A percentile compares a stretch with the other conserved stretches of the same genome.
Evolutionary conservation across 148 eudicot species (phyloP).

Genomic region (Rhododendron ovatum): DNA sequence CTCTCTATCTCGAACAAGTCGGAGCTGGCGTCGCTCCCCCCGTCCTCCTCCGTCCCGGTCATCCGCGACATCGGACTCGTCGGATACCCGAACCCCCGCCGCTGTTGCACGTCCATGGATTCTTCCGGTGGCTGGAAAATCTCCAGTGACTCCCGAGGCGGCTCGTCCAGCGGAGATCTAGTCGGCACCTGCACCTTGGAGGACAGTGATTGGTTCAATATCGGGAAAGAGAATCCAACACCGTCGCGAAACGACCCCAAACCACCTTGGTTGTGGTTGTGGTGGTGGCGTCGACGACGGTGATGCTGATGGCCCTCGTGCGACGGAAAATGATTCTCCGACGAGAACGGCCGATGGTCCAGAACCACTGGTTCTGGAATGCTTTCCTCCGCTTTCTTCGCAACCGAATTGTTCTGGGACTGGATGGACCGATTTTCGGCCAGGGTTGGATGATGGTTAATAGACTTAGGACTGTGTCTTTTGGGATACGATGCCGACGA

Average conservation of each 20-base stretch:
- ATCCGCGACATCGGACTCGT: conserved; percentile 43
- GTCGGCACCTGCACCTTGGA: conserved; percentile 13
- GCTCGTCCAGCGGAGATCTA: conserved; percentile 26
- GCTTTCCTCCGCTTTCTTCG: not conserved
- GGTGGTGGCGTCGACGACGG: conserved; percentile 15
- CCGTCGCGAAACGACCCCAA: conserved; percentile 24
- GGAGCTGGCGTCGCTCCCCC: conserved; percentile 75
- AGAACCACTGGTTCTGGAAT: not conserved
- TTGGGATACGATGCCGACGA: conserved; percentile 19
- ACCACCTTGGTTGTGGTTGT: not conserved
- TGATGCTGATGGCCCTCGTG: not conserved
- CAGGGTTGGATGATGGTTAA: not conserved
- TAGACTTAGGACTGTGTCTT: conserved; percentile 13
- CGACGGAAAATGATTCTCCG: conserved; percentile 8
- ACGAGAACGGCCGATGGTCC: not conserved
- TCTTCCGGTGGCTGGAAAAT: conserved; percentile 53
- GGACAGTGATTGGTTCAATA: conserved; percentile 29
- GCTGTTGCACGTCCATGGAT: not conserved
- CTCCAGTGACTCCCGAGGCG: conserved; percentile 67
- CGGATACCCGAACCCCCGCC: conserved; percentile 17
- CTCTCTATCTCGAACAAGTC: conserved; percentile 86
- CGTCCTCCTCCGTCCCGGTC: conserved; percentile 55
- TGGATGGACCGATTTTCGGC: not conserved
- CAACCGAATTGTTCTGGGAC: conserved; percentile 5
- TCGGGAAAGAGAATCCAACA: conserved; percentile 66